Percentiles rank a stretch among this genome's conserved stretches.
Conservation (phyloP, 1,284 basidiomycete genomes). For the Cutaneotrichosporon dermatis region DNA sequence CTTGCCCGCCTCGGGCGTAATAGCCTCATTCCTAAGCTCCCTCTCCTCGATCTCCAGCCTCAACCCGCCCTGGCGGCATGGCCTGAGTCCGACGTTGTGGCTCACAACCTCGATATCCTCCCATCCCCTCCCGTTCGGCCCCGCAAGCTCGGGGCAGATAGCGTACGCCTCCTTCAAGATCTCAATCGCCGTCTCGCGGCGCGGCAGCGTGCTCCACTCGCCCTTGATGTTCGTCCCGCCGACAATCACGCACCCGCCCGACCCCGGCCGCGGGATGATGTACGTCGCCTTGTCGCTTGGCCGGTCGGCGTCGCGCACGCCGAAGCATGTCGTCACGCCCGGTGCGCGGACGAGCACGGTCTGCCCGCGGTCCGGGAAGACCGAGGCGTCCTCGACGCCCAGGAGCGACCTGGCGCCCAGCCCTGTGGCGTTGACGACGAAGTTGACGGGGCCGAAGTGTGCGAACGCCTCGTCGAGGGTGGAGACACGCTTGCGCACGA, state of each 20-base stretch:
- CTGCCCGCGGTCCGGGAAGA: conserved; percentile 80
- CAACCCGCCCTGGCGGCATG: conserved; percentile 61
- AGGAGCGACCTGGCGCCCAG: conserved; percentile 64
- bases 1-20: conserved; percentile 41
- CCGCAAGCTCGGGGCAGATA: conserved; percentile 45
- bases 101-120: conserved; percentile 52
- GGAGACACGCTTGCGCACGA: conserved; percentile 38
- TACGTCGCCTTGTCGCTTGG: conserved; percentile 24
- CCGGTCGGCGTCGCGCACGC: conserved; percentile 16
- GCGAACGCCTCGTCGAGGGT: conserved; percentile 46
- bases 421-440: conserved; percentile 53
- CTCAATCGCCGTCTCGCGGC: conserved; percentile 26
- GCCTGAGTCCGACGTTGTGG: conserved; percentile 66
- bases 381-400: conserved; percentile 68
- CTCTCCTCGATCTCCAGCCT: conserved; percentile 62
- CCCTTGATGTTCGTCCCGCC: conserved; percentile 38
- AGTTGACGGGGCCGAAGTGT: conserved; percentile 19
- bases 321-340: conserved; percentile 22
- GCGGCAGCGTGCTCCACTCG: conserved; percentile 34
- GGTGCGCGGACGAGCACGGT: conserved; percentile 73
- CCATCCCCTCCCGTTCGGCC: conserved; percentile 27
- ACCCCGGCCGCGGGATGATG: conserved; percentile 48
- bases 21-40: conserved; percentile 59
- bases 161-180: conserved; percentile 42
- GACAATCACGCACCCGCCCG: conserved; percentile 35